Percentiles rank a stretch among this genome's conserved stretches.
phyloP scores from a whole-genome alignment of 1,284 basidiomycete species.

The Cutaneotrichosporon sp. region DNA sequence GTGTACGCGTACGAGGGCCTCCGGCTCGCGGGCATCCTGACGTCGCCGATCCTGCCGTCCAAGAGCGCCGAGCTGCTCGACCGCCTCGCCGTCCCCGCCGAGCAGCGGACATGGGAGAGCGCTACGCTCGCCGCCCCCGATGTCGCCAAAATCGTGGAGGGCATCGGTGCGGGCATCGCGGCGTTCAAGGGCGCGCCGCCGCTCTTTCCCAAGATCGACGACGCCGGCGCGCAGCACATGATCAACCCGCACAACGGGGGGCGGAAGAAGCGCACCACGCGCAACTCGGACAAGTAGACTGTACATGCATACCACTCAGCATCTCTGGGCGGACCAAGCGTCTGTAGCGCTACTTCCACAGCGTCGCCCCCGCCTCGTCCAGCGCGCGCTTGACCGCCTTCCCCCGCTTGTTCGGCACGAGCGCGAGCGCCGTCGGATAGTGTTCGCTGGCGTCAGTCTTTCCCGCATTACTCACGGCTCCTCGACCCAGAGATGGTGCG shows the following conservation, averaged over 20 bases:
- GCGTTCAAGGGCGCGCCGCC: slow-evolving; percentile 30
- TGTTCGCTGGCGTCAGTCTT: slow-evolving; percentile 50
- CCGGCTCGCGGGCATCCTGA: slow-evolving; percentile 67
- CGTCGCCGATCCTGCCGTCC: slow-evolving; percentile 76
- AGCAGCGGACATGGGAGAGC: slow-evolving; percentile 48
- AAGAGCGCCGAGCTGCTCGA: slow-evolving; percentile 66
- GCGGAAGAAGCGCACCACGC: not conserved
- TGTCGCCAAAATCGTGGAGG: slow-evolving; percentile 17
- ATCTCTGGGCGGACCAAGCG: too few species aligned
- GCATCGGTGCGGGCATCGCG: slow-evolving; percentile 11
- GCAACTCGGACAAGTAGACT: too few species aligned
- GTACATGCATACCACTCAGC: not conserved
- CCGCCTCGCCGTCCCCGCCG: slow-evolving; percentile 59
- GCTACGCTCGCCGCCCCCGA: slow-evolving; percentile 33
- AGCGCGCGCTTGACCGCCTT: slow-evolving; percentile 54
- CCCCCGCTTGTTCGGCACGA: slow-evolving; percentile 57
- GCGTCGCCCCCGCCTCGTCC: slow-evolving; percentile 44
- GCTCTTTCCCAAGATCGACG: slow-evolving; percentile 29
- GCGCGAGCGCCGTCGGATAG: slow-evolving; percentile 55
- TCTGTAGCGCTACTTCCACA: too few species aligned
- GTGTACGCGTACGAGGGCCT: slow-evolving; percentile 67
- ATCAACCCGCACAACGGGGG: not conserved
- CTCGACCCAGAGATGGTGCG: slow-evolving; percentile 57
- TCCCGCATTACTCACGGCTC: slow-evolving; percentile 57
- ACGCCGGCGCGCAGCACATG: not conserved